phyloP scores from a whole-genome alignment of 1,139 yeast species.

The Saccharomyces hybrid region DNA sequence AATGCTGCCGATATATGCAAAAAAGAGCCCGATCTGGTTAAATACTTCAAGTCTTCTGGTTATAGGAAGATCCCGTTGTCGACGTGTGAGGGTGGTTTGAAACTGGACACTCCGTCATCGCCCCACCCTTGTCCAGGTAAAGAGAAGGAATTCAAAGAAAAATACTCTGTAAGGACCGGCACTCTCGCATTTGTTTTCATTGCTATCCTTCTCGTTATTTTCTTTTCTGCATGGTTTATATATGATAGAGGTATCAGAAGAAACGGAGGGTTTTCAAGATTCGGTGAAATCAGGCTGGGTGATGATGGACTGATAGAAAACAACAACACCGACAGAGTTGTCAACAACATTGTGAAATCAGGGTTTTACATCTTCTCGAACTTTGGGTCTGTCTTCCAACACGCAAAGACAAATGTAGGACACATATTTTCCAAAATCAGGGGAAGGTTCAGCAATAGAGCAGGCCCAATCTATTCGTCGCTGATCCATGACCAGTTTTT shows the following conservation, averaged over 20 bases:
- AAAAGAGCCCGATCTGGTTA: slow-evolving; percentile 46
- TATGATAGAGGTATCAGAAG: slow-evolving; percentile 76
- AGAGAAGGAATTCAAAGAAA: slow-evolving; percentile 53
- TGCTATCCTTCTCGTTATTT: slow-evolving; percentile 45
- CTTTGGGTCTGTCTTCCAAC: slow-evolving; percentile 14
- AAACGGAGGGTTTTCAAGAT: slow-evolving; percentile 70
- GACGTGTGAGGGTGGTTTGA: slow-evolving; percentile 66
- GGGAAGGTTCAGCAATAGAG: slow-evolving; percentile 14
- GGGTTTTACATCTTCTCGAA: slow-evolving; percentile 45
- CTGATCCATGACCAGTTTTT: slow-evolving; percentile 29
- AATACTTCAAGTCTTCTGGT: slow-evolving; percentile 74
- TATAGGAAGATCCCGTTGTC: slow-evolving; percentile 68
- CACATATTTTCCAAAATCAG: slow-evolving; percentile 11
- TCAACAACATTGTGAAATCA: slow-evolving; percentile 53
- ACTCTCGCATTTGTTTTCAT: slow-evolving; percentile 28
- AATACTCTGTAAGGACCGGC: slow-evolving; percentile 41
- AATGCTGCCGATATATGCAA: slow-evolving; percentile 61
- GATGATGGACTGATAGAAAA: slow-evolving; percentile 65
- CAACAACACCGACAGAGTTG: slow-evolving; percentile 53
- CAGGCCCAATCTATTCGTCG: slow-evolving; percentile 30
- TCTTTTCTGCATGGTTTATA: slow-evolving; percentile 61
- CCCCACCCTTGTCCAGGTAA: slow-evolving; percentile 79
- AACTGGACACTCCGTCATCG: slow-evolving; percentile 57
- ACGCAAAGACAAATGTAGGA: slow-evolving; percentile 12
- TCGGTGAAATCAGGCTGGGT: slow-evolving; percentile 82